Base-by-base conservation (phyloP, 2,329 filamentous ascomycete species). In the Hysterium pulicare region DNA sequence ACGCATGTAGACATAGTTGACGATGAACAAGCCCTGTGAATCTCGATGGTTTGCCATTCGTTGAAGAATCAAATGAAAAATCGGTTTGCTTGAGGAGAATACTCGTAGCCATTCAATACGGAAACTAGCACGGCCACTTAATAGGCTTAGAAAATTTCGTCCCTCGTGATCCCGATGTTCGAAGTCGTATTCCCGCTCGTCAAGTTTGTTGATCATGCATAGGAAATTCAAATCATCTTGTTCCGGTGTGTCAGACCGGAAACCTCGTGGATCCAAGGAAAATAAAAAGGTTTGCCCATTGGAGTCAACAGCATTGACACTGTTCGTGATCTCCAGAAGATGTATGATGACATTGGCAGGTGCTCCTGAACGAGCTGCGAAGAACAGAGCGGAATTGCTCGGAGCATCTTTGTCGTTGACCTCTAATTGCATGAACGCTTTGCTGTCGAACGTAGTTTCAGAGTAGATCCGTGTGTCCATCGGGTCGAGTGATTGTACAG, bases 211-310 rank as follows among this genome's bases (percentile, higher is more conserved):
- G 8, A 43, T 8, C n/a, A 43, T 16, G 33, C 24, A 33, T 2
- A 21, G 13, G 21, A 43, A 38, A 3, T 19, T 20, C 11, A n/a
- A 30, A 11, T 34, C 8, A 16, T 17, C 9, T 9, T 34, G 9
- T 8, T 9, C 8, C 32, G 16, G 9, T 24, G 23, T 19, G 20
- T 22, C 8, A 5, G 33, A 22, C 22, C 8, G 5, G 22, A 33
- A 43, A 10, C 33, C 34, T 4, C 7, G n/a, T 10, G 34, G 16
- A 15, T 43, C 41, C 7, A 43, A 15, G 13, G 13, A 26, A 26
- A 43, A 43, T 20, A 38, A 22, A 26, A 43, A 43, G 4, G 24
- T 43, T 20, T 38, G 33, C n/a, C 41, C 35, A 24, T 38, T 34
- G 11, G 3, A 2, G 21, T 43, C 15, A 16, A 15, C 24, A 2